Base-by-base conservation (phyloP, 2,329 filamentous ascomycete species). In the Claviceps sp. region DNA sequence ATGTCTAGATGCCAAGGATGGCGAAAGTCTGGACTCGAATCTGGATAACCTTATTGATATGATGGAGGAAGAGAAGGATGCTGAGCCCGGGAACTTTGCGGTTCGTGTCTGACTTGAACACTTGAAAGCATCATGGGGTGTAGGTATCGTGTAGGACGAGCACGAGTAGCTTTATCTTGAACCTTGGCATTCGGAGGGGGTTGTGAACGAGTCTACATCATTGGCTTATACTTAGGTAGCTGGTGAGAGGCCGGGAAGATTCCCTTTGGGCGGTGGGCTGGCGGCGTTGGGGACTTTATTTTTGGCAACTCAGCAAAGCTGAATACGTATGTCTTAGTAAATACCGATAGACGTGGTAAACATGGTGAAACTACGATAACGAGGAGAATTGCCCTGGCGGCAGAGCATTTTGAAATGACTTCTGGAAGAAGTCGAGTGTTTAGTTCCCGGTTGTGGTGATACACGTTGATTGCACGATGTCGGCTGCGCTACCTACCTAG, bases 21-120 rank as follows among this genome's bases (percentile, higher is more conserved):
- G 74, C 52, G 82, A 86, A 57, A 82, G 79, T 56, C 75, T 88
- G 38, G 85, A 88, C 63, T 71, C 74, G 45, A 82, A 80, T 60
- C 66, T 82, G 49, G 76, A 80, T 61, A 77, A 73, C 53, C 67
- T 82, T 55, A 79, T 82, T 58, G 71, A 76, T 46, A 78, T 81
- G 72, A 80, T 82, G 75, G 77, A 82, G 62, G 78, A 82, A 60
- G 76, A 81, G 59, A 68, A 67, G 52, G 74, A 77, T n/a, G 69
- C 29, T 34, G 29, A 34, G 4, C 29, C 29, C 29, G 29, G 29
- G 29, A 9, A 34, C 9, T 34, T 11, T 34, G 29, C 9, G 29
- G 29, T 34, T 34, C 29, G 29, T 73, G 42, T 67, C 68, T 42
- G 64, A 62, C 50, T 52, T 66, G 58, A 65, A 67, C 47, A 64